These are phyloP conservation scores for Ambrosia hybrid DNA, from an alignment of 140 eudicot genomes.

Conservation along the genomic window DNA sequence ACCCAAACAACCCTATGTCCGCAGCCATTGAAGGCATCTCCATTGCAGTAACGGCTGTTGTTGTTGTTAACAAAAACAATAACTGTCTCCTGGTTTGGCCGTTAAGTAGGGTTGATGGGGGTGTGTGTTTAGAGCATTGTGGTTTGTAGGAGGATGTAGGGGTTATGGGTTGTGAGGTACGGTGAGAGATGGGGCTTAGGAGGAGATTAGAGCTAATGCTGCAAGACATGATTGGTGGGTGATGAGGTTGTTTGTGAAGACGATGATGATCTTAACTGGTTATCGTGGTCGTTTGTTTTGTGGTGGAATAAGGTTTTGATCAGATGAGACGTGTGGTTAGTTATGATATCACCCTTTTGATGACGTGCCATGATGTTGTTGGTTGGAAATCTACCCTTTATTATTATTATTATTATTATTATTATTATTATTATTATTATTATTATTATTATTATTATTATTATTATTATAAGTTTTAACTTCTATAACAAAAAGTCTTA, in stretches of 20 bases:
- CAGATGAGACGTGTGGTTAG: conserved; percentile 18
- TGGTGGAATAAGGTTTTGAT: conserved; percentile 23
- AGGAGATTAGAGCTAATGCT: conserved; percentile 31
- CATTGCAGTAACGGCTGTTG: conserved; percentile 48
- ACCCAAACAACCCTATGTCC: conserved; percentile 83
- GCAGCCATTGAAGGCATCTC: conserved; percentile 61
- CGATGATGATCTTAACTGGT: conserved; percentile 11
- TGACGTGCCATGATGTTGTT: conserved; percentile 23
- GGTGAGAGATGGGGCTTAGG: conserved; percentile 24
- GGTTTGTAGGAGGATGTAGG: conserved; percentile 25
- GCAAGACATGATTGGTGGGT: conserved; percentile 47
- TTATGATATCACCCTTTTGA: conserved; percentile 6
- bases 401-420: no score
- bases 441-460: no score
- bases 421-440: no score
- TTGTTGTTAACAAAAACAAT: conserved; percentile 55
- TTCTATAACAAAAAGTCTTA: no score
- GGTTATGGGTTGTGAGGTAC: conserved; percentile 23
- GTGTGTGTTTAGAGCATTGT: conserved; percentile 32
- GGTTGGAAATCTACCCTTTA: neutral
- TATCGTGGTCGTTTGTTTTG: conserved; percentile 3
- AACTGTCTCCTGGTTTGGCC: conserved; percentile 55
- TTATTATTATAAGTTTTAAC: no score
- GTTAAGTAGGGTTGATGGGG: conserved; percentile 20
- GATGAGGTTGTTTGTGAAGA: neutral